A percentile compares a stretch with the other conserved stretches of the same genome.
phyloP scores from a whole-genome alignment of 1,139 yeast species.

The Nakaseomyces glabratus region DNA sequence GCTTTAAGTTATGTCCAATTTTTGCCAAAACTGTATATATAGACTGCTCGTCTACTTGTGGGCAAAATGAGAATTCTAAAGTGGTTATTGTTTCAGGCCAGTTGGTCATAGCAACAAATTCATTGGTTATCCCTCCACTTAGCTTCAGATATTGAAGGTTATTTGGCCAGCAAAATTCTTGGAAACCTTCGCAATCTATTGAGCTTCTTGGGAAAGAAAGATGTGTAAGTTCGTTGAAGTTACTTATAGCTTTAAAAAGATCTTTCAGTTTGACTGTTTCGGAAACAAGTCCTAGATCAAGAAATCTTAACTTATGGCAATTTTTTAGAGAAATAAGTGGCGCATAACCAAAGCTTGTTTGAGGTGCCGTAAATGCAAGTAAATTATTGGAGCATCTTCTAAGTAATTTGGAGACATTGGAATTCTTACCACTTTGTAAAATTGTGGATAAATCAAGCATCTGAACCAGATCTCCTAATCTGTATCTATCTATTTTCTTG shows the following conservation, averaged over 20 bases:
- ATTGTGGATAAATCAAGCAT: conserved; percentile 65
- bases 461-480: conserved; percentile 37
- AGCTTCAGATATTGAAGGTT: conserved; percentile 60
- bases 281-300: conserved; percentile 82
- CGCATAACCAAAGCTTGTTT: conserved; percentile 86
- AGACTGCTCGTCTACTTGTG: conserved; percentile 55
- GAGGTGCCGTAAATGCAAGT: conserved; percentile 76
- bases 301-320: conserved; percentile 52
- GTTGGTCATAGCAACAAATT: conserved; percentile 53
- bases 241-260: conserved; percentile 63
- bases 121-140: conserved; percentile 84
- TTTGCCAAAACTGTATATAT: conserved; percentile 50
- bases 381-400: conserved; percentile 62
- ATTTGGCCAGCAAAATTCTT: conserved; percentile 60
- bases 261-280: conserved; percentile 81
- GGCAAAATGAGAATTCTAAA: conserved; percentile 82
- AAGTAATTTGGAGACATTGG: conserved; percentile 72
- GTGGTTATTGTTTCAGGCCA: conserved; percentile 67
- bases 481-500: conserved; percentile 26
- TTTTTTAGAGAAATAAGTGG: conserved; percentile 71
- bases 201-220: conserved; percentile 86
- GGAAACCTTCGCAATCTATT: conserved; percentile 57
- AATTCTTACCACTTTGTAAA: conserved; percentile 88
- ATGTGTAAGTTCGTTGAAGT: conserved; percentile 54
- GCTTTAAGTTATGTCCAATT: conserved; percentile 56